Percentiles rank a stretch among this genome's conserved stretches.
phyloP scores from a whole-genome alignment of 108 stramenopile genomes.

The Pelagomonas calceolata region DNA sequence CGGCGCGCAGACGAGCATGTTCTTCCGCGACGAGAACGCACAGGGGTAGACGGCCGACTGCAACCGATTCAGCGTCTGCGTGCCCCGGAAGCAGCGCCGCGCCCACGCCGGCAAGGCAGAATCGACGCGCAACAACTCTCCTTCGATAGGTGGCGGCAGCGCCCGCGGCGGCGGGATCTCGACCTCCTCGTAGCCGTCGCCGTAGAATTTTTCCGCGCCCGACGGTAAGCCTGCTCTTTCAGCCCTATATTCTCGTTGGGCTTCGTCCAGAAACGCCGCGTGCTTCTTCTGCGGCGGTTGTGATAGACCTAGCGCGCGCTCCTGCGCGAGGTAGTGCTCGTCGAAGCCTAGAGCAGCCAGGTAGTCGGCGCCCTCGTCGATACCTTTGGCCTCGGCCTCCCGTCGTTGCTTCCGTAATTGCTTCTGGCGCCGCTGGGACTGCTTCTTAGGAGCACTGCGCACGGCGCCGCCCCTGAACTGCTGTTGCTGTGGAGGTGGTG shows the following conservation, averaged over 20 bases:
- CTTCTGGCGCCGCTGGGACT: not conserved
- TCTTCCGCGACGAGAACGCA: slow-evolving; percentile 60
- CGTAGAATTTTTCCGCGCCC: not conserved
- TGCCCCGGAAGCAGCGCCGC: slow-evolving; percentile 56
- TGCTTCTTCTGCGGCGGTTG: slow-evolving; percentile 32
- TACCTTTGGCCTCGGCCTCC: slow-evolving; percentile 2
- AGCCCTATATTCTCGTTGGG: slow-evolving; percentile 49
- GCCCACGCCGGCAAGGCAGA: slow-evolving; percentile 36
- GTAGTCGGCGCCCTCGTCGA: slow-evolving; percentile 20
- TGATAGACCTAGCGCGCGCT: slow-evolving; percentile 28
- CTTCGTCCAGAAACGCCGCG: slow-evolving; percentile 45
- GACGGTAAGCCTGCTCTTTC: not conserved
- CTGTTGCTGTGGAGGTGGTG: not conserved
- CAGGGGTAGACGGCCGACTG: slow-evolving; percentile 79
- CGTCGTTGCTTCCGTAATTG: not conserved
- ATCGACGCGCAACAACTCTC: slow-evolving; percentile 36
- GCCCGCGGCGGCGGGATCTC: slow-evolving; percentile 58
- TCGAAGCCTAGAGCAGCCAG: slow-evolving; percentile 33
- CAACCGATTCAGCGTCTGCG: slow-evolving; percentile 77
- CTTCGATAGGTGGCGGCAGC: slow-evolving; percentile 27
- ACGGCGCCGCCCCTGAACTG: not conserved
- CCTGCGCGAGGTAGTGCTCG: slow-evolving; percentile 33
- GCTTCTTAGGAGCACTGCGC: not conserved
- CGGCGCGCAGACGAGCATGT: slow-evolving; percentile 91
- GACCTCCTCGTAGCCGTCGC: slow-evolving; percentile 57